A percentile compares a stretch with the other conserved stretches of the same genome.
Evolutionary conservation across 352 stramenopile genomes (phyloP).

Genomic region (Pythium phragmitis): DNA sequence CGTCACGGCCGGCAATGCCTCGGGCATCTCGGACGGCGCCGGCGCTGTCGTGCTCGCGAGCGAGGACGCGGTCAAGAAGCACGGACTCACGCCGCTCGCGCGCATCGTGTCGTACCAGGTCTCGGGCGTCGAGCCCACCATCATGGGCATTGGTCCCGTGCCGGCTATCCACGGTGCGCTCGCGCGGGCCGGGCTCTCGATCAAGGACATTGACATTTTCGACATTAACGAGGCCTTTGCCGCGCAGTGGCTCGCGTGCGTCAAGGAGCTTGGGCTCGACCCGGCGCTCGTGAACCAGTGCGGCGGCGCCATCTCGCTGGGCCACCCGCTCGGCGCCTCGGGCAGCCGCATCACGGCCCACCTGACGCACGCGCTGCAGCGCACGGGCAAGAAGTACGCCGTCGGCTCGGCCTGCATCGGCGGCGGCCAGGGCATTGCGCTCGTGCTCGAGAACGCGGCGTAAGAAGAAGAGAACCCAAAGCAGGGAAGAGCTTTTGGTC

Average conservation of each 20-base stretch:
- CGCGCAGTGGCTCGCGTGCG: slow-evolving; percentile 94
- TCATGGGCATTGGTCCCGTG: slow-evolving; percentile 98
- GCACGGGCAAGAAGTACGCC: slow-evolving; percentile 91
- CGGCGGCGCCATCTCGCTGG: slow-evolving; percentile 95
- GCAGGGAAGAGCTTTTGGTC: too few relatives aligned
- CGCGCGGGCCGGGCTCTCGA: slow-evolving; percentile 78
- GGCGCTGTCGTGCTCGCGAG: slow-evolving; percentile 93
- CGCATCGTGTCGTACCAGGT: slow-evolving; percentile 92
- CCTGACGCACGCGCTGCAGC: slow-evolving; percentile 85
- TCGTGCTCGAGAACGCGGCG: slow-evolving; percentile 93
- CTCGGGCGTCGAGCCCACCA: slow-evolving; percentile 93
- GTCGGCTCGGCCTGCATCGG: slow-evolving; percentile 98
- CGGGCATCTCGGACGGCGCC: slow-evolving; percentile 96
- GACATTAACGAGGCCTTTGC: slow-evolving; percentile 99
- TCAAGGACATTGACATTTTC: slow-evolving; percentile 95
- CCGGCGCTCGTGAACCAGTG: slow-evolving; percentile 92
- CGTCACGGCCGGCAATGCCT: slow-evolving; percentile 96
- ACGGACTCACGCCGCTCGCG: slow-evolving; percentile 93
- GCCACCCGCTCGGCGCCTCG: slow-evolving; percentile 95
- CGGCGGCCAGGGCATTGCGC: slow-evolving; percentile 97
- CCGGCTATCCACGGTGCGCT: slow-evolving; percentile 94
- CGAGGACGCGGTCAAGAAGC: slow-evolving; percentile 91
- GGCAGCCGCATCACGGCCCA: slow-evolving; percentile 92
- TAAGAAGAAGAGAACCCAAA: slow-evolving; percentile 23
- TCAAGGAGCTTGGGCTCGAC: slow-evolving; percentile 96